These are phyloP conservation scores for Eimeria falciformis DNA, from an alignment of 169 alveolate genomes.

Conservation along the genomic window DNA sequence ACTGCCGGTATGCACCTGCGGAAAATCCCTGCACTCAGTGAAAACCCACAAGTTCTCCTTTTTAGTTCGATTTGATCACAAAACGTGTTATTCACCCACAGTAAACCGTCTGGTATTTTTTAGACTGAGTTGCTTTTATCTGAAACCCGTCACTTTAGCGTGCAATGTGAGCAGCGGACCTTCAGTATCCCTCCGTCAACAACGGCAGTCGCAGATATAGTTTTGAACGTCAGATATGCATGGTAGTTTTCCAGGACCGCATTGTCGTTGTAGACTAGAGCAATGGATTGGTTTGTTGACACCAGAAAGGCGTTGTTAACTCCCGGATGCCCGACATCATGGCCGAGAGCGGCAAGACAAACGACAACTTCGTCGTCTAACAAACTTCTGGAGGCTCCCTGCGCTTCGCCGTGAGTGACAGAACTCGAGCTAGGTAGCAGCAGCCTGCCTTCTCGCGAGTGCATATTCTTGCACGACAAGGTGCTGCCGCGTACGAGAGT, in stretches of 20 bases:
- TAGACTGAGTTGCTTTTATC: too few relatives aligned
- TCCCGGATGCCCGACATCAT: conserved; percentile 96
- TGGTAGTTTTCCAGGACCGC: conserved; percentile 95
- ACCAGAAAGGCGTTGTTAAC: conserved; percentile 89
- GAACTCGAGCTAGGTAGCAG: conserved; percentile 31
- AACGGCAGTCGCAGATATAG: conserved; percentile 69
- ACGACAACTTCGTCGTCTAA: conserved; percentile 77
- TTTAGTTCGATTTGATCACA: too few relatives aligned
- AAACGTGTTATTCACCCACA: too few relatives aligned
- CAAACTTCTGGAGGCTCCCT: neutral
- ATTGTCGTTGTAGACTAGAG: conserved; percentile 94
- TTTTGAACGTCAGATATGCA: conserved; percentile 91
- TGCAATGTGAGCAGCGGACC: neutral
- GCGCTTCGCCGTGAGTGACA: conserved; percentile 9
- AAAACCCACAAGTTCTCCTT: neutral
- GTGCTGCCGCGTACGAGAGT: conserved; percentile 5
- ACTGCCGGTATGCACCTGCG: conserved; percentile 81
- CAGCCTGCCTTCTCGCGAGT: conserved; percentile 18
- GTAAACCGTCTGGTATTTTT: too few relatives aligned
- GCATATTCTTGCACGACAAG: conserved; percentile 15
- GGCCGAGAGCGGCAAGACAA: conserved; percentile 93
- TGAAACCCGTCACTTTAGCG: too few relatives aligned
- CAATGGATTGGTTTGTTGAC: conserved; percentile 87
- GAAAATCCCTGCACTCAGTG: conserved; percentile 69
- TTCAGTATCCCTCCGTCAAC: conserved; percentile 49